Base-by-base conservation (phyloP, 192 early-diverging fungal species). In the Pilobolus umbonatus region DNA sequence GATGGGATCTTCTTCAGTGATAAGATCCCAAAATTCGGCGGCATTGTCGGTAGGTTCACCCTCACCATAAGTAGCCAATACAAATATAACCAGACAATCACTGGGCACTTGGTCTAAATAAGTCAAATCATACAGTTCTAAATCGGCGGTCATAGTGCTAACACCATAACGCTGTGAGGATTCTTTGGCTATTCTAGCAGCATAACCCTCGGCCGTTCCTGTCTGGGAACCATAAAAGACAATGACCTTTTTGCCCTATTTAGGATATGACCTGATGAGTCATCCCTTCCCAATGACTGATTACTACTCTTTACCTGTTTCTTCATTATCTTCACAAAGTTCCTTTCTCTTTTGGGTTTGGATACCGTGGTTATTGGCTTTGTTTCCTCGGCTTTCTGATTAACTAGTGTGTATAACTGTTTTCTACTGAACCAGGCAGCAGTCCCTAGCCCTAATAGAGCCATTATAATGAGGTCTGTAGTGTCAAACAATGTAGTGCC, bases 31-130 rank as follows among this genome's bases (percentile, higher is more conserved):
- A 70, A 96, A 98, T 10, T 94, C 94, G 15, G 88, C 83, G 49
- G 92, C 90, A 66, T 95, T 98, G 73, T 99, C 97, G 5, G 97
- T 98, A n/a, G 97, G 95, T 69, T 99, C 97, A 57, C 97, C 97
- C 69, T 94, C 90, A 58, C 95, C 95, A 46, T 96, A 94, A 12
- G 96, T 99, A 24, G 96, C 94, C 84, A 99, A 67, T 48, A 97
- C 85, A 76, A 96, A 95, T 31, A 96, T 86, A 38, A 82, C 87
- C 40, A 96, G 75, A 51, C 79, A 75, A 26, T 86, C 80, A 10
- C 75, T 50, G 9, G 87, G 85, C 61, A 91, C 78, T 19, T 78
- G 71, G 39, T 85, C 80, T 25, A 99, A 72, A 49, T 91, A 84
- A 51, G 79, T 80, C 84, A 94, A 85, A 71, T 99, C 92, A 65